Percentiles rank a stretch among this genome's conserved stretches.
Conservation (phyloP, 2,329 filamentous ascomycete species). For the Verticillium tricorpus region DNA sequence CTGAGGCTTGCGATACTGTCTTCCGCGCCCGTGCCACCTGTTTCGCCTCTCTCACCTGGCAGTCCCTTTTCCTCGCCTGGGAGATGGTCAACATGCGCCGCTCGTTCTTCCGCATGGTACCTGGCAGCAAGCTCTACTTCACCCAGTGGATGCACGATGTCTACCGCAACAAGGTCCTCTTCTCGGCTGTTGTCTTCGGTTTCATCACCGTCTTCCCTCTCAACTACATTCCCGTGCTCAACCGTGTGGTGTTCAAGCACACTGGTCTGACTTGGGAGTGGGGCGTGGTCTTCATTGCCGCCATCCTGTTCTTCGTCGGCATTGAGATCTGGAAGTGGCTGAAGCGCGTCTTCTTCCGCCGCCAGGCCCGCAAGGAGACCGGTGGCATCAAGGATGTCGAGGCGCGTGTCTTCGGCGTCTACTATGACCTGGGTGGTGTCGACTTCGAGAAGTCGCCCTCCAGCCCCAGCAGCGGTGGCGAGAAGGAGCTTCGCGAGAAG, state of each 20-base stretch:
- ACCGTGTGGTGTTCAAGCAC: slow-evolving; percentile 53
- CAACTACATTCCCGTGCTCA: slow-evolving; percentile 56
- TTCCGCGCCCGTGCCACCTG: slow-evolving; percentile 68
- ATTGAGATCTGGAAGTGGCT: slow-evolving; percentile 55
- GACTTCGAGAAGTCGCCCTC: not conserved
- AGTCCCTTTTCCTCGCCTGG: slow-evolving; percentile 70
- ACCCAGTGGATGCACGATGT: slow-evolving; percentile 63
- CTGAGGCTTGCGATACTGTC: slow-evolving; percentile 49
- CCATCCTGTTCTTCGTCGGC: slow-evolving; percentile 52
- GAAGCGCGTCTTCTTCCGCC: slow-evolving; percentile 42
- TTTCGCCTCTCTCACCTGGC: slow-evolving; percentile 70
- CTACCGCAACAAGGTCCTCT: slow-evolving; percentile 68
- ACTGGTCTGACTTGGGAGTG: slow-evolving; percentile 56
- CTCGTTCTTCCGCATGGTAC: slow-evolving; percentile 70
- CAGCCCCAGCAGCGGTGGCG: slow-evolving; percentile 11
- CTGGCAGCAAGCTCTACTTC: slow-evolving; percentile 53
- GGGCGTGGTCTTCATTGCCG: slow-evolving; percentile 51
- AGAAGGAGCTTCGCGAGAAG: slow-evolving; percentile 13
- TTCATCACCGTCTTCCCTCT: slow-evolving; percentile 42
- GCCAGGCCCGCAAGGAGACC: slow-evolving; percentile 17
- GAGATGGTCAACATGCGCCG: slow-evolving; percentile 68
- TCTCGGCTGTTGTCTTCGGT: slow-evolving; percentile 50
- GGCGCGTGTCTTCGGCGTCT: slow-evolving; percentile 26
- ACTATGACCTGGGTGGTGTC: slow-evolving; percentile 18
- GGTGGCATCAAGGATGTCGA: slow-evolving; percentile 21